Evolutionary conservation across 352 stramenopile species (phyloP), one percentile per base, ranked within the genome.

Genomic region (Phytophthora sp.): DNA sequence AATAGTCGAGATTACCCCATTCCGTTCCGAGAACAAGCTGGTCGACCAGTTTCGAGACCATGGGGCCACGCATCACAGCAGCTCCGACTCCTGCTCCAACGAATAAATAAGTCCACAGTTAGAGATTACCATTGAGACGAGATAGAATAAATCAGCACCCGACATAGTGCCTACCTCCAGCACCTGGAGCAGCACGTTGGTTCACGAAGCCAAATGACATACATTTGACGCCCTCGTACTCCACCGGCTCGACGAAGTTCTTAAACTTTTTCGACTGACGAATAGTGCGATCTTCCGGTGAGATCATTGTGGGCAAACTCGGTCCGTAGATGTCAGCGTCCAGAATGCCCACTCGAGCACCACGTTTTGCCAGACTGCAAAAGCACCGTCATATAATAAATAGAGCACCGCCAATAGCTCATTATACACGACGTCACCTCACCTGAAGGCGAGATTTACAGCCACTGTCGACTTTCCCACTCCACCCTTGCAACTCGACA

Each of bases 251-350:
- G 13, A 96, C 80, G 45, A 94, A 90, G 57, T 92, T 82, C 39
- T 92, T 80, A 12, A 83, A 75, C 30, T 74, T 84, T 27, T 66
- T 84, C 27, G 86, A 95, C 57, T 82, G 79, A 8, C 86, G 83
- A 24, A 96, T 79, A 0, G 77, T 90, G 35, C 73, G 47, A 38
- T 95, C 87, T 21, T 74, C 69, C 0, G 86, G 85, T 4, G 84
- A 93, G 24, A 95, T 76, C 96, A 99, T 99, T 20, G 96, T 99
- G 1, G 98, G 98, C 45, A 99, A 76, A 58, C 90, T 98, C 8
- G 98, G 98, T 18, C 98, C 98, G 74, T 99, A 99, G 36, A 99
- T 97, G 73, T 99, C 98, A 0, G 97, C 97, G 73, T 99, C 98
- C 41, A 99, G 87, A 63, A 99, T 98, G 15, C 98, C 98, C 2